Conservation (phyloP, 352 stramenopile species). For the Phytophthora podocarpi region DNA sequence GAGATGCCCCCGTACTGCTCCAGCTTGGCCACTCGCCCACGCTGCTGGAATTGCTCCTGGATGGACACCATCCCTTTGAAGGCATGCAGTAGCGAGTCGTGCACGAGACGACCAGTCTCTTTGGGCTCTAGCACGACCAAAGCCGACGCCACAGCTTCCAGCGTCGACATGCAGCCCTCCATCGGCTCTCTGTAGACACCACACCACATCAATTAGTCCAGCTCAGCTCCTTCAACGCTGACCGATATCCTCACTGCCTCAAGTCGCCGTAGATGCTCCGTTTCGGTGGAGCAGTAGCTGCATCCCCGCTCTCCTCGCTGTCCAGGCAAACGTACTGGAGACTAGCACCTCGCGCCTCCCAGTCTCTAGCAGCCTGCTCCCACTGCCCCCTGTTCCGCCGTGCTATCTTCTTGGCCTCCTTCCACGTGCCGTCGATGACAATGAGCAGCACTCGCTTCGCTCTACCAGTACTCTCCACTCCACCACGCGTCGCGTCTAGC, state of each 20-base stretch:
- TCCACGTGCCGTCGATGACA: constrained; percentile 82
- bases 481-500: constrained; percentile 4
- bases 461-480: background rate
- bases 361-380: constrained; percentile 33
- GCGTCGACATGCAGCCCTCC: constrained; percentile 73
- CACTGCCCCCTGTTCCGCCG: constrained; percentile 51
- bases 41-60: constrained; percentile 51
- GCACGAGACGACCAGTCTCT: constrained; percentile 12
- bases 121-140: constrained; percentile 49
- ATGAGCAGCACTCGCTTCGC: constrained; percentile 49
- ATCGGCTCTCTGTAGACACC: constrained; percentile 61
- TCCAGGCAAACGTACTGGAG: constrained; percentile 65
- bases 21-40: constrained; percentile 35
- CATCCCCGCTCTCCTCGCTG: background rate
- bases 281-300: background rate
- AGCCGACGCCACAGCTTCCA: constrained; percentile 68
- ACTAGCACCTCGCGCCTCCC: constrained; percentile 18
- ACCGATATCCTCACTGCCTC: constrained; percentile 29
- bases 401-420: constrained; percentile 81
- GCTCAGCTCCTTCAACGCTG: background rate
- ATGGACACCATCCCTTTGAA: constrained; percentile 68
- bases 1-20: constrained; percentile 44
- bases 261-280: constrained; percentile 73
- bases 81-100: constrained; percentile 41
- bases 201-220: constrained; percentile 1